A percentile compares a stretch with the other conserved stretches of the same genome.
Evolutionary conservation across 73 alveolate species (phyloP).

Genomic region (Paraurostyla sp.): DNA sequence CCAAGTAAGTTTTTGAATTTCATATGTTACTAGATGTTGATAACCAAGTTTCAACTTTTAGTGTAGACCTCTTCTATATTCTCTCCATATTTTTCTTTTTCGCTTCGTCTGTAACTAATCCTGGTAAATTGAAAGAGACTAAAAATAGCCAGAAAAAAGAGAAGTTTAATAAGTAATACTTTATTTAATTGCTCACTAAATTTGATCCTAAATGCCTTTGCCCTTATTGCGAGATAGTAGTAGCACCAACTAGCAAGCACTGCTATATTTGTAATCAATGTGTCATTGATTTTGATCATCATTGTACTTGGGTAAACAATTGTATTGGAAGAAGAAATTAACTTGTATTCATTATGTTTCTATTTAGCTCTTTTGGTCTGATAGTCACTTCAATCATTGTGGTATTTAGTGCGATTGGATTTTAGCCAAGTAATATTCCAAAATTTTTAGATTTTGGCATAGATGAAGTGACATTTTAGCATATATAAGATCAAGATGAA

Average conservation of each 20-base stretch:
- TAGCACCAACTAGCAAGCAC: constrained; percentile 81
- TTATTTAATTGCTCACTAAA: background rate
- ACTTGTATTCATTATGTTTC: background rate
- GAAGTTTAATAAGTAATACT: background rate
- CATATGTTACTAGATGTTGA: background rate
- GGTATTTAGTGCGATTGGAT: background rate
- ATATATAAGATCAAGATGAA: background rate
- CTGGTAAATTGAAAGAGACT: background rate
- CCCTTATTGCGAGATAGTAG: constrained; percentile 75
- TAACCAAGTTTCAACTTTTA: background rate
- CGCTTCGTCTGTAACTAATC: background rate
- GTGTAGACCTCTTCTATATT: background rate
- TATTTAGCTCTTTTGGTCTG: background rate
- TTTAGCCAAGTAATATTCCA: background rate
- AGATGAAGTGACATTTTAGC: background rate
- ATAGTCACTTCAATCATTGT: constrained; percentile 25
- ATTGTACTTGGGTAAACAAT: constrained; percentile 81
- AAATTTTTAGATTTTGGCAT: background rate
- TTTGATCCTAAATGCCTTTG: constrained; percentile 71
- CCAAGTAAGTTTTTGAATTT: background rate
- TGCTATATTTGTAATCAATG: constrained; percentile 85
- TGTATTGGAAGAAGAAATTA: constrained; percentile 76
- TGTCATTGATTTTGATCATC: constrained; percentile 83
- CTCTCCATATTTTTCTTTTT: constrained; percentile 7
- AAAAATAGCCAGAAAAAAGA: background rate